Base-by-base conservation (phyloP, 2,329 filamentous ascomycete genomes). In the Coccinonectria pachysandricola region DNA sequence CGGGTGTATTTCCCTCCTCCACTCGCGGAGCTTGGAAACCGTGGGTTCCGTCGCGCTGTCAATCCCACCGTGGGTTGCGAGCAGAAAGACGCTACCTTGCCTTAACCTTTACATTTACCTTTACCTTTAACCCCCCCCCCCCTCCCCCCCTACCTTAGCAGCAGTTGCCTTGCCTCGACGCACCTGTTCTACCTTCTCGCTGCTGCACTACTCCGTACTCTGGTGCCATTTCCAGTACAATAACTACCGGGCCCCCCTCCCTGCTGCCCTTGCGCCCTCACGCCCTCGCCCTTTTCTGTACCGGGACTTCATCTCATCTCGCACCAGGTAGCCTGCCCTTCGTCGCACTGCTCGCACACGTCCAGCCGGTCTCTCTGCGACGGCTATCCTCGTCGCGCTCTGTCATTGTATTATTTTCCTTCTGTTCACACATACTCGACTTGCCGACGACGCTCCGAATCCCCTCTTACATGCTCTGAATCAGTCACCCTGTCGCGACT, bases 251-350 rank as follows among this genome's bases (percentile, higher is more conserved):
- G 19, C 32, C 39, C 26, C 33, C 23, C 34, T 32, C 32, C 29
- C 8, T 20, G 7, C 7, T 7, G 7, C n/a, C 17, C 17, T 12
- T 20, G 24, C 25, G 24, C 26, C 26, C 21, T 24, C 24, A 25
- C 26, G 25, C 30, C 30, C 22, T 29, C 30, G 28, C 26, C 30
- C 26, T 33, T 24, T 27, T 25, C 28, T 34, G 27, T 26, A 22
- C 24, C 31, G 23, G 33, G 34, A 40, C 41, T n/a, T n/a, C n/a
- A 43, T 35, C 39, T 41, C 35, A 42, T 30, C 39, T 45, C 32
- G 31, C 39, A 43, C 39, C 41, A 37, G 37, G 34, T n/a, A n/a
- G n/a, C 37, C 32, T 36, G 28, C 31, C 32, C 31, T 24, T 30
- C 42, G 29, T 34, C 35, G 43, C 36, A 27, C 32, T 42, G 40